These are phyloP conservation scores for Rugosomyces carneus DNA, from an alignment of 1,284 basidiomycete species.

Conservation along the genomic window DNA sequence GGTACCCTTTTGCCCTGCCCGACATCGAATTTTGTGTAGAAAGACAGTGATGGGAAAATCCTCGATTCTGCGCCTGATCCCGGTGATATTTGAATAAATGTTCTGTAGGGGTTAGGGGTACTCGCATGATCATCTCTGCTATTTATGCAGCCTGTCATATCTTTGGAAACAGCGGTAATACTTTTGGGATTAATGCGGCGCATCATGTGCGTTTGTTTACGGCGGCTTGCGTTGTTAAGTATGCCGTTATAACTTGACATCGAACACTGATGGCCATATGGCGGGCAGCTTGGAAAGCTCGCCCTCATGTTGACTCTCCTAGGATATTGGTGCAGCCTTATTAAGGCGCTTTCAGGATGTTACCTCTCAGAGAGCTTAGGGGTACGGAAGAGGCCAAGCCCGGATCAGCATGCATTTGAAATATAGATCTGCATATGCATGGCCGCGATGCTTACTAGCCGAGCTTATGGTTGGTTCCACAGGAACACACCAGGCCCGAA, in stretches of 20 bases:
- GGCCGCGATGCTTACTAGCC: neutral
- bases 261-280: neutral
- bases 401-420: neutral
- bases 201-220: neutral
- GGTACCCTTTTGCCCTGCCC: neutral
- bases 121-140: too few relatives aligned
- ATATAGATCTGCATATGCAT: neutral
- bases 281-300: neutral
- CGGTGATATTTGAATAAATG: neutral
- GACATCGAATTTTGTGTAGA: neutral
- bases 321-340: too few relatives aligned
- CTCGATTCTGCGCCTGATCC: neutral
- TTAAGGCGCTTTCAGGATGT: too few relatives aligned
- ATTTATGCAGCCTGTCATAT: too few relatives aligned
- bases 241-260: neutral
- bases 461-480: neutral
- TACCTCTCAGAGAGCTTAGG: too few relatives aligned
- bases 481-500: neutral
- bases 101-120: too few relatives aligned
- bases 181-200: neutral
- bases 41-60: slow-evolving; percentile 9
- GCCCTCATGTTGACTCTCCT: too few relatives aligned
- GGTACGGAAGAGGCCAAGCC: neutral
- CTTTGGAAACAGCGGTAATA: too few relatives aligned
- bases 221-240: neutral